Percentiles rank a stretch among this genome's conserved stretches.
Evolutionary conservation across 192 early-diverging fungal species (phyloP).

Genomic region (Bifiguratus adelaidae): DNA sequence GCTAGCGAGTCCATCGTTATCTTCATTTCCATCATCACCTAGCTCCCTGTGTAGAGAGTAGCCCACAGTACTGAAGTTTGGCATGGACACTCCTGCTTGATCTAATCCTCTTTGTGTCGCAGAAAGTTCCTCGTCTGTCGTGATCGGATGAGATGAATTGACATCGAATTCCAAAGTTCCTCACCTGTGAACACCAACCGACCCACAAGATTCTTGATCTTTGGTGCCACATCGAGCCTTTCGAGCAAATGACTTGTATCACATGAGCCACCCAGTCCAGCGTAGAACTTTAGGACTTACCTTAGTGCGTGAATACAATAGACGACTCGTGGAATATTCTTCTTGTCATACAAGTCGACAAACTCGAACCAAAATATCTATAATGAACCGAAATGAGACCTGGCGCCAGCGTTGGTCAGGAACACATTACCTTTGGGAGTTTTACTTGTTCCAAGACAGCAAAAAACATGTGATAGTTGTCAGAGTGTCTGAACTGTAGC

Average conservation of each 20-base stretch:
- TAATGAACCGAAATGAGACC: neutral
- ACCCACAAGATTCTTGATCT: conserved; percentile 89
- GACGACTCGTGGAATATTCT: conserved; percentile 98
- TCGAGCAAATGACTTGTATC: conserved; percentile 75
- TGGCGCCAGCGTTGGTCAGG: neutral
- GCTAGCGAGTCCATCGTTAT: neutral
- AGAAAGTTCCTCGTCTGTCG: conserved; percentile 54
- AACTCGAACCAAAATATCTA: conserved; percentile 94
- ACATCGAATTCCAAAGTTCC: conserved; percentile 13
- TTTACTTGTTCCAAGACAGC: conserved; percentile 64
- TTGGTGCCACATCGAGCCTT: conserved; percentile 70
- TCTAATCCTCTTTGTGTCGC: conserved; percentile 80
- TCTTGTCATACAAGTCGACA: conserved; percentile 96
- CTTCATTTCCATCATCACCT: conserved; percentile 2
- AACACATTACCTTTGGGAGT: conserved; percentile 60
- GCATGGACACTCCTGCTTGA: conserved; percentile 71
- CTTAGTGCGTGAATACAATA: conserved; percentile 96
- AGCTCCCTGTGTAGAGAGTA: conserved; percentile 46
- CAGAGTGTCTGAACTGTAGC: conserved; percentile 89
- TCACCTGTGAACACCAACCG: conserved; percentile 80
- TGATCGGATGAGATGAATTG: neutral
- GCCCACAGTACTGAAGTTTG: conserved; percentile 81
- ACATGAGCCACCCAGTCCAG: too few species aligned
- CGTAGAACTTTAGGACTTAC: conserved; percentile 20
- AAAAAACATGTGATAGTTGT: conserved; percentile 96